These are phyloP conservation scores for Ricinus communis DNA, from an alignment of 345 rosid species.

Conservation along the genomic window DNA sequence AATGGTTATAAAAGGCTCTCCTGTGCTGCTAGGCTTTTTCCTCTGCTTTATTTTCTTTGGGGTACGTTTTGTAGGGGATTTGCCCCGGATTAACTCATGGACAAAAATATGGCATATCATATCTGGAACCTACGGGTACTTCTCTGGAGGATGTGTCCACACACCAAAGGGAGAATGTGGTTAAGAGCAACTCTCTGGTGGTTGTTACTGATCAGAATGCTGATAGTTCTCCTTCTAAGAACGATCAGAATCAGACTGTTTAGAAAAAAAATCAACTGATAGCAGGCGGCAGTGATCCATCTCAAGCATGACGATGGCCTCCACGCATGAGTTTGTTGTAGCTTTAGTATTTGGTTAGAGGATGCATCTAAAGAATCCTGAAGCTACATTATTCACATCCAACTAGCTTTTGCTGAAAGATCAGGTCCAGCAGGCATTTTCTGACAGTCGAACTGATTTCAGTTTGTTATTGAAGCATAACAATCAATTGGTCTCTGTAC, in stretches of 20 bases:
- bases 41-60: not conserved
- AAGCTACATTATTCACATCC: not conserved
- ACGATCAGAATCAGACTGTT: not conserved
- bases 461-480: not conserved
- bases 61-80: slow-evolving; percentile 54
- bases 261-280: slow-evolving; percentile 13
- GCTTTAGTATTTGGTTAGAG: not conserved
- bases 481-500: not conserved
- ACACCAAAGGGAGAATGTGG: slow-evolving; percentile 15
- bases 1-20: not conserved
- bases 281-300: not conserved
- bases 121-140: slow-evolving; percentile 35
- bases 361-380: slow-evolving; percentile 1
- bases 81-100: slow-evolving; percentile 84
- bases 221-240: slow-evolving; percentile 6
- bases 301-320: not conserved
- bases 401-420: not conserved
- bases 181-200: slow-evolving; percentile 6
- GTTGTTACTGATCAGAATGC: slow-evolving; percentile 9
- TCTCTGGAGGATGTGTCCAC: slow-evolving; percentile 11
- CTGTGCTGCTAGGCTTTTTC: not conserved
- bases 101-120: slow-evolving; percentile 74
- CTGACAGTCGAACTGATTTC: not conserved
- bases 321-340: not conserved
- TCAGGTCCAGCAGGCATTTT: not conserved